Base-by-base conservation (phyloP, 2,329 filamentous ascomycete genomes). In the Alternaria longipes region DNA sequence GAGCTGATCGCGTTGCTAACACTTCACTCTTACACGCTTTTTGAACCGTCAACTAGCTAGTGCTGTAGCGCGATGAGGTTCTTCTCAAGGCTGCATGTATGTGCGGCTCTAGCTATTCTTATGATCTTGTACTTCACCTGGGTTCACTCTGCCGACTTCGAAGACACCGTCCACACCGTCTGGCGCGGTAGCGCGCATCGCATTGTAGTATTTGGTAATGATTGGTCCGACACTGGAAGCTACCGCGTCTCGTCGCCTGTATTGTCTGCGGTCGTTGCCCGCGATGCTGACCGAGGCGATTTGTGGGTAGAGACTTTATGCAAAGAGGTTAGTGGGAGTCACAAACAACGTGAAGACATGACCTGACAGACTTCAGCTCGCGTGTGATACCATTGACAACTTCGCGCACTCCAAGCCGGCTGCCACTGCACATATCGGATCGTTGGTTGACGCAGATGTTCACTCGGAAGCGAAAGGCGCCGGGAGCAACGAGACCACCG, bases 201-300 rank as follows among this genome's bases (percentile, higher is more conserved):
- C 40, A 55, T 80, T 20, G 77, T 80, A 28, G 76, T 79, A 24
- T 79, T 80, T 65, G 78, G 77, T 12, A 75, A 79, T 54, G 75
- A 78, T 55, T 79, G 76, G 74, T 79, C 77, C 55, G 77, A 79
- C 65, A 78, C 69, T 42, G 76, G 76, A 24, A 68, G 62, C 45
- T 77, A 78, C 71, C 71, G 74, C 52, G 68, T 76, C 50, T 70
- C 70, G 63, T 64, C 74, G 57, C 73, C 76, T 42, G 66, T 66
- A 16, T 64, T 62, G 36, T 64, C 67, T 14, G 62, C 65, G 8
- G 65, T 57, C 20, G 63, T 60, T 61, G 54, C 65, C 59, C 73
- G 74, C 60, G 74, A 75, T 51, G 64, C 68, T 58, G 67, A 70
- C 56, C 72, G 68, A 47, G 75, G 75, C 18, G 67, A 72, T 24